Evolutionary conservation across 768 basidiomycete species (phyloP).

Genomic region (Lanmaoa pseudosensibilis): DNA sequence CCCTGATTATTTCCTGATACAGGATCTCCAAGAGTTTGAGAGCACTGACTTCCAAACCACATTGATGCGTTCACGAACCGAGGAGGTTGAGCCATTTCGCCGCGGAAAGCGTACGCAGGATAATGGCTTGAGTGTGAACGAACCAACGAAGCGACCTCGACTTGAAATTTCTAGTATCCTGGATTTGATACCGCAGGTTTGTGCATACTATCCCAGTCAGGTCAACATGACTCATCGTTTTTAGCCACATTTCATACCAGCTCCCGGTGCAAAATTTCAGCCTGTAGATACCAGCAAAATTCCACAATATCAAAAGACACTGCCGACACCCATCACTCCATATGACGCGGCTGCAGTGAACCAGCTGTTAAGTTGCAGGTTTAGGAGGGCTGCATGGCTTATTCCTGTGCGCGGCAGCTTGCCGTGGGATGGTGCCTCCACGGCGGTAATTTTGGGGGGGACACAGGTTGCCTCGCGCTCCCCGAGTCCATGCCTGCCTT

Average conservation of each 20-base stretch:
- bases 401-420: slow-evolving; percentile 55
- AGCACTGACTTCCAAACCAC: slow-evolving; percentile 32
- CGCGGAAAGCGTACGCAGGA: slow-evolving; percentile 12
- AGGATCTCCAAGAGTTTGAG: slow-evolving; percentile 46
- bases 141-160: slow-evolving; percentile 34
- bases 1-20: slow-evolving; percentile 38
- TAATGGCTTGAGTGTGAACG: background rate
- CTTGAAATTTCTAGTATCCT: slow-evolving; percentile 38
- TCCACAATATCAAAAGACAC: slow-evolving; percentile 36
- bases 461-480: slow-evolving; percentile 17
- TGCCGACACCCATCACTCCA: slow-evolving; percentile 39
- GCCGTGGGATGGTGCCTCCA: slow-evolving; percentile 48
- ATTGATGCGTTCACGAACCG: background rate
- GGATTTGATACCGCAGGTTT: slow-evolving; percentile 47
- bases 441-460: slow-evolving; percentile 41
- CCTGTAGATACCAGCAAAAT: slow-evolving; percentile 23
- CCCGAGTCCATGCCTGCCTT: slow-evolving; percentile 22
- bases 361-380: slow-evolving; percentile 29
- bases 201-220: slow-evolving; percentile 12
- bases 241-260: slow-evolving; percentile 27
- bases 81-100: background rate
- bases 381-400: slow-evolving; percentile 53
- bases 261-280: slow-evolving; percentile 14
- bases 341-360: slow-evolving; percentile 34
- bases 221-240: slow-evolving; percentile 12